These are phyloP conservation scores for Lentinula sp. DNA, from an alignment of 768 basidiomycete genomes.

Conservation along the genomic window DNA sequence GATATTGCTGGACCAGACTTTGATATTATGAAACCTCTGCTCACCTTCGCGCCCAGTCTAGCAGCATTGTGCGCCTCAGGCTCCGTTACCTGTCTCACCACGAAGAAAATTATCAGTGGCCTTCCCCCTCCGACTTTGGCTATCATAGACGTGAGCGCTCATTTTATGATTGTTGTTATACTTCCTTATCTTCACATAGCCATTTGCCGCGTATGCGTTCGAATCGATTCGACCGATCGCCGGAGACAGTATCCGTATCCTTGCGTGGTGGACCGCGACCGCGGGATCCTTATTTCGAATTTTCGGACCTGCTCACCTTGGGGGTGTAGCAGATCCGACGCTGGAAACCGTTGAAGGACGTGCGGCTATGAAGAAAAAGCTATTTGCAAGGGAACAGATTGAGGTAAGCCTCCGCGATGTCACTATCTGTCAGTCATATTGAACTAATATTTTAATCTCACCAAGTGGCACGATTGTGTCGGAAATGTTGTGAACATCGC, in stretches of 20 bases:
- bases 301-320: not conserved
- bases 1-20: not conserved
- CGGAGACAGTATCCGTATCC: not conserved
- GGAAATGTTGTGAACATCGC: not conserved
- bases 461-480: not conserved
- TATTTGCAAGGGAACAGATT: not conserved
- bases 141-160: not conserved
- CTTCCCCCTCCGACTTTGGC: not conserved
- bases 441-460: not conserved
- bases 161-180: not conserved
- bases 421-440: not conserved
- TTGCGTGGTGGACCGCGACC: conserved; percentile 1
- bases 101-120: not conserved
- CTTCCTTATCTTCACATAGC: not conserved
- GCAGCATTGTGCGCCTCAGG: not conserved
- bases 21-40: not conserved
- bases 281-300: not conserved
- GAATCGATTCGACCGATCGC: not conserved
- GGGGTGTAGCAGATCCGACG: not conserved
- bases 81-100: not conserved
- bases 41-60: not conserved
- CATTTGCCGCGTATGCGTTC: not conserved
- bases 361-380: not conserved
- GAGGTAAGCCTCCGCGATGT: not conserved
- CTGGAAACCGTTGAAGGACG: not conserved